Conservation (phyloP, 768 basidiomycete species). For the Xanthoconium stramineum region DNA sequence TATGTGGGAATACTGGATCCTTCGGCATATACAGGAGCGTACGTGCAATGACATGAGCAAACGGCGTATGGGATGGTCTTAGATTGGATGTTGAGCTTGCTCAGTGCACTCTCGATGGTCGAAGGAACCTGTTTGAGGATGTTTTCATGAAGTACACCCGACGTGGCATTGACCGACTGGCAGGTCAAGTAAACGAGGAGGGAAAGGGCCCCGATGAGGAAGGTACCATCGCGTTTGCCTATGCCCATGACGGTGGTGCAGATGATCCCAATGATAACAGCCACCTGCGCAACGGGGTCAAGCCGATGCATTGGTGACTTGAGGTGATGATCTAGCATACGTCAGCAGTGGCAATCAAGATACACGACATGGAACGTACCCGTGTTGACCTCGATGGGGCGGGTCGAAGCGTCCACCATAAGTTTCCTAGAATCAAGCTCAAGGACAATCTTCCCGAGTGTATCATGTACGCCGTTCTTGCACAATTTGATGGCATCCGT, state of each 20-base stretch:
- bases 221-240: background rate
- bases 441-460: too few species aligned
- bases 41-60: constrained; percentile 1
- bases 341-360: too few species aligned
- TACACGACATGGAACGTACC: too few species aligned
- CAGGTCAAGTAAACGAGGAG: background rate
- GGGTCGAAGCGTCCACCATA: too few species aligned
- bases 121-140: background rate
- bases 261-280: background rate
- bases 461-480: too few species aligned
- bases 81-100: background rate
- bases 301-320: too few species aligned
- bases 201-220: background rate
- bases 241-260: background rate
- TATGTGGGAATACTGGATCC: background rate
- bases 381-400: too few species aligned
- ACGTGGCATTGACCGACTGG: background rate
- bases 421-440: too few species aligned
- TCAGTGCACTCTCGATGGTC: background rate
- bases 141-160: background rate
- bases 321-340: too few species aligned
- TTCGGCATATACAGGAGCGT: background rate
- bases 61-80: background rate
- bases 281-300: background rate
- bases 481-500: too few species aligned